Evolutionary conservation across 164 flowering plant species (phyloP), one percentile per base, ranked within the genome.

Genomic region (Tetrastigma voinierianum): DNA sequence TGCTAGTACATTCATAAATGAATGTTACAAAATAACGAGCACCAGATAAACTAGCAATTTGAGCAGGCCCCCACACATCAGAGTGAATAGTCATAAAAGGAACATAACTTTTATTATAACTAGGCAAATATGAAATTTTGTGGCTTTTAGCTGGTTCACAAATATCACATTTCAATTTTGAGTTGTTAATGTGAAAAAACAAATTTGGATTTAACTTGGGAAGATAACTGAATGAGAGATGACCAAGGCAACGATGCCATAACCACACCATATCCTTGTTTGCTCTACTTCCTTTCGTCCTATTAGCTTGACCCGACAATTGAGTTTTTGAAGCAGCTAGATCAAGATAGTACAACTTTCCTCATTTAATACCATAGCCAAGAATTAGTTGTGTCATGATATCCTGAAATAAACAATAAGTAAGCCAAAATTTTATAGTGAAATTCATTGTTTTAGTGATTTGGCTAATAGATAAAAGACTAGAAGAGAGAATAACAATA

Each of bases 311-410:
- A 0, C 15, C 17, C n/a, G n/a, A n/a, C n/a, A n/a, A n/a, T n/a
- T n/a, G n/a, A n/a, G n/a, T n/a, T n/a, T n/a, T n/a, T n/a, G n/a
- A n/a, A n/a, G n/a, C n/a, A 9, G 10, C 32, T 51, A 65, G 12
- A 20, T 65, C 59, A 4, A 65, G 44, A 48, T 54, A 65, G 57
- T 65, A 53, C 2, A 65, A 18, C 2, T 65, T 65, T 1, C 67
- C 67, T 0, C 59, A 15, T 54, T 9, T 65, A 54, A 52, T 46
- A 64, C 67, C 67, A 64, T 15, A 64, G 17, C 67, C 57, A 64
- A 64, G 46, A 51, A 19, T 65, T 59, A 10, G 9, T 53, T 17
- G 59, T 11, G 51, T 53, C 16, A 14, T 0, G 44, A 65, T 53
- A 54, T 53, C 59, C 59, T 65, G 44, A 21, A 62, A 62, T 2